These are phyloP conservation scores for Jimgerdemannia flammicorona DNA, from an alignment of 192 early-diverging fungal genomes.

Conservation along the genomic window DNA sequence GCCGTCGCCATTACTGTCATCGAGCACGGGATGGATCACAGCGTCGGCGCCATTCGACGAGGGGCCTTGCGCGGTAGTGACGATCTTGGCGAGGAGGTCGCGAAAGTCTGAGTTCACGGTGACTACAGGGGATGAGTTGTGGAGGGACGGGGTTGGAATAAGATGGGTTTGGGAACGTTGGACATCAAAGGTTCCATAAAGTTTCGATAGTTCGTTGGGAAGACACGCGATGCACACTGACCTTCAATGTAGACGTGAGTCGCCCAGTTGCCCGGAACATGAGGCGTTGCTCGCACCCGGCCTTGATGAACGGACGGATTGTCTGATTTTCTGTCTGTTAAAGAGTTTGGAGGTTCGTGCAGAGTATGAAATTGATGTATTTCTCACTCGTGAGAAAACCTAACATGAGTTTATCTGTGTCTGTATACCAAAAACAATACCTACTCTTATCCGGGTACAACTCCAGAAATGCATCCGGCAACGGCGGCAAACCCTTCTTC, in stretches of 20 bases:
- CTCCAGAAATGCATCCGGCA: background rate
- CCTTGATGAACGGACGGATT: slow-evolving; percentile 13
- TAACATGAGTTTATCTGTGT: too few relatives aligned
- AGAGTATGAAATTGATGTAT: too few relatives aligned
- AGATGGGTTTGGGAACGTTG: too few relatives aligned
- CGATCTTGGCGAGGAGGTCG: slow-evolving; percentile 14
- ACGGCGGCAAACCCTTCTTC: background rate
- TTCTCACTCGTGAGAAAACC: too few relatives aligned
- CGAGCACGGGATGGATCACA: slow-evolving; percentile 1
- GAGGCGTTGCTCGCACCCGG: slow-evolving; percentile 27
- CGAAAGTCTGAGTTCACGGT: slow-evolving; percentile 1
- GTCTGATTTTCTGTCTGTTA: background rate
- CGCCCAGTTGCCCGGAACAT: slow-evolving; percentile 40
- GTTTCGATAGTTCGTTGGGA: slow-evolving; percentile 2
- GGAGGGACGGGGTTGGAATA: background rate
- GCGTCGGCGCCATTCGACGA: background rate
- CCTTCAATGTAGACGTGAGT: slow-evolving; percentile 39
- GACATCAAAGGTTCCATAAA: background rate
- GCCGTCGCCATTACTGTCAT: background rate
- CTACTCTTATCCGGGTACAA: background rate
- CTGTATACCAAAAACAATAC: background rate
- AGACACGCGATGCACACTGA: slow-evolving; percentile 4
- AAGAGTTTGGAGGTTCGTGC: background rate
- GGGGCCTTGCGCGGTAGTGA: background rate
- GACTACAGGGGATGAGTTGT: background rate